Percentiles rank a stretch among this genome's conserved stretches.
These are phyloP conservation scores for Diplotaxis tenuifolia DNA, from an alignment of 345 rosid genomes.

Conservation along the genomic window DNA sequence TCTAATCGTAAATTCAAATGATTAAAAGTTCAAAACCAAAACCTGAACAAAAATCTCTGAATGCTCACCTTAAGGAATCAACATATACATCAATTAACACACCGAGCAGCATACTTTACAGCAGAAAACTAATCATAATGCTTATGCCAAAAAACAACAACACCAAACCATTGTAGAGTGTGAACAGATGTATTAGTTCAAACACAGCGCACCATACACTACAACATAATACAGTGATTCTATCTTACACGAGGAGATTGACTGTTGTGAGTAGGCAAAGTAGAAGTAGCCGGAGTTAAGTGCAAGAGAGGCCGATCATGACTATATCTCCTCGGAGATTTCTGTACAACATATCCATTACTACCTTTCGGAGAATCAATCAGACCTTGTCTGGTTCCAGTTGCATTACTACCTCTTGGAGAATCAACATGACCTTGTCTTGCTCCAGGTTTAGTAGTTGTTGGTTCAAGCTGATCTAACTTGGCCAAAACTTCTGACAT, in stretches of 20 bases:
- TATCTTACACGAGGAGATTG: slow-evolving; percentile 56
- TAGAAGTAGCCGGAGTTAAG: slow-evolving; percentile 56
- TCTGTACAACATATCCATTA: slow-evolving; percentile 38
- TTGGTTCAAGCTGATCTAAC: slow-evolving; percentile 58
- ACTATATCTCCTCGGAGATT: slow-evolving; percentile 53
- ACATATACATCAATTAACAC: neutral
- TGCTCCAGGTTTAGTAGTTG: slow-evolving; percentile 17
- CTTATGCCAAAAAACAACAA: neutral
- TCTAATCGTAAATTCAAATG: neutral
- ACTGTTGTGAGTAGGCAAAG: slow-evolving; percentile 50
- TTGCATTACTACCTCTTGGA: slow-evolving; percentile 36
- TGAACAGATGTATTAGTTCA: neutral
- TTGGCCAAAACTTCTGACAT: slow-evolving; percentile 78
- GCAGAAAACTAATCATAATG: neutral
- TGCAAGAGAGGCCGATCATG: slow-evolving; percentile 52
- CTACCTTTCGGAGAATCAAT: slow-evolving; percentile 35
- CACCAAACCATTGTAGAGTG: neutral
- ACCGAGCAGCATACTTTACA: neutral
- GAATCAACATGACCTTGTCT: slow-evolving; percentile 40
- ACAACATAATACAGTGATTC: neutral
- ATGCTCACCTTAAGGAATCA: neutral
- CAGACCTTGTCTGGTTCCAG: slow-evolving; percentile 32
- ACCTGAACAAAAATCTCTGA: neutral
- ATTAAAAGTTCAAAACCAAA: neutral
- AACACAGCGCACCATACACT: slow-evolving; percentile 8